Evolutionary conservation across 2,329 filamentous ascomycete species (phyloP).

Genomic region (Decorospora gaudefroyi): DNA sequence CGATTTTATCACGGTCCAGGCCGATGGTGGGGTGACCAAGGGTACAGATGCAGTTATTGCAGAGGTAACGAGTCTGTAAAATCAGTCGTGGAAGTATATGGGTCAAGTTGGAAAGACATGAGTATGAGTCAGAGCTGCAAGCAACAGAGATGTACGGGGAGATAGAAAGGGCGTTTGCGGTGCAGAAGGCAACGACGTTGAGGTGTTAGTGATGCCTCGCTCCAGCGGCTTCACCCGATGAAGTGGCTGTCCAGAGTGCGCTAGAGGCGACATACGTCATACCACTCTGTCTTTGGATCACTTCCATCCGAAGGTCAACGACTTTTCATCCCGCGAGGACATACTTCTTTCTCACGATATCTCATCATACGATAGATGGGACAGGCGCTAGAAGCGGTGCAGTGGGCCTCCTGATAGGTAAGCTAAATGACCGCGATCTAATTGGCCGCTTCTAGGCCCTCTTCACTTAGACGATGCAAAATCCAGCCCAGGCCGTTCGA

Average conservation of each 20-base stretch:
- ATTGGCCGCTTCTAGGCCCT: too few relatives aligned
- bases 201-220: conserved; percentile 10
- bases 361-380: too few relatives aligned
- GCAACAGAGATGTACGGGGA: conserved; percentile 13
- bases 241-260: conserved; percentile 18
- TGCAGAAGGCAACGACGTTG: conserved; percentile 13
- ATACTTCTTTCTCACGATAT: too few relatives aligned
- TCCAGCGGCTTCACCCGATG: conserved; percentile 15
- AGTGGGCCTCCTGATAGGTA: too few relatives aligned
- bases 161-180: conserved; percentile 11
- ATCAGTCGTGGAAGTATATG: conserved; percentile 32
- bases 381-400: too few relatives aligned
- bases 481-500: too few relatives aligned
- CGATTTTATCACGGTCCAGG: conserved; percentile 17
- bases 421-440: too few relatives aligned
- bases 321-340: too few relatives aligned
- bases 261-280: conserved; percentile 26
- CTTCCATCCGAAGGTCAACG: too few relatives aligned
- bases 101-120: conserved; percentile 43
- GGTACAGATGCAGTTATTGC: conserved; percentile 36
- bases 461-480: too few relatives aligned
- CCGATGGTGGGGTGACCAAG: conserved; percentile 32
- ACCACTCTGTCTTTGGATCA: too few relatives aligned
- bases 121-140: conserved; percentile 33
- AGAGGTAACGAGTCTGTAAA: conserved; percentile 40